Percentiles rank a stretch among this genome's conserved stretches.
These are phyloP conservation scores for Naganishia onofrii DNA, from an alignment of 768 basidiomycete species.

Conservation along the genomic window DNA sequence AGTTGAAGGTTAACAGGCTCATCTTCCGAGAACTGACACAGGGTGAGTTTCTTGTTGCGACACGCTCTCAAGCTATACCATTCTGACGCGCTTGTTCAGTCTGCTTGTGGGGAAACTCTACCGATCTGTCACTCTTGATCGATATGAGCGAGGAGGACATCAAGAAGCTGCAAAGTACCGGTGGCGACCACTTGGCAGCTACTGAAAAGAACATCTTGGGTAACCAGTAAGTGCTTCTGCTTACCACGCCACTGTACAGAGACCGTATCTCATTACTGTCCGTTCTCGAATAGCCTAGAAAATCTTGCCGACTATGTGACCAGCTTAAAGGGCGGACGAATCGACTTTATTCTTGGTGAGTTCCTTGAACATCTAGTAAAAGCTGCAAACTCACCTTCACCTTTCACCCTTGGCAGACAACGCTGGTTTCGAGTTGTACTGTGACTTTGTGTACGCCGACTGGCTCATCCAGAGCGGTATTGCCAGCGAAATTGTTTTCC, in stretches of 20 bases:
- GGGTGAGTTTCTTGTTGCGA: constrained; percentile 55
- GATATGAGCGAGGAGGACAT: constrained; percentile 99
- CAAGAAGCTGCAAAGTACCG: constrained; percentile 91
- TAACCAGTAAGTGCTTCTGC: constrained; percentile 54
- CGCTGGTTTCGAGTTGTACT: constrained; percentile 39
- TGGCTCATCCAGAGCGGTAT: constrained; percentile 88
- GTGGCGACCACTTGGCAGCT: constrained; percentile 88
- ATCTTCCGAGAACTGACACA: constrained; percentile 93
- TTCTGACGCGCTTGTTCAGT: constrained; percentile 56
- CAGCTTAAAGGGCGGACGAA: constrained; percentile 62
- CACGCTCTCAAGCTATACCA: neutral
- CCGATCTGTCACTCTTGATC: constrained; percentile 88
- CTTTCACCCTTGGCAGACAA: constrained; percentile 39
- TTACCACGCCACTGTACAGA: constrained; percentile 69
- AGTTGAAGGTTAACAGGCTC: constrained; percentile 60
- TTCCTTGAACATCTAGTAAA: neutral
- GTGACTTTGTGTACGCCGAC: constrained; percentile 62
- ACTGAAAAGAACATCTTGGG: constrained; percentile 96
- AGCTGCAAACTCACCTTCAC: neutral
- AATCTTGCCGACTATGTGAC: constrained; percentile 61
- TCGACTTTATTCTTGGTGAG: constrained; percentile 61
- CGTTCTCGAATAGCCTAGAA: constrained; percentile 55
- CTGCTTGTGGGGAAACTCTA: constrained; percentile 95
- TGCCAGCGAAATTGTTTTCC: constrained; percentile 80
- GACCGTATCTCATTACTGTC: constrained; percentile 33